Conservation (phyloP, 441 rosid genomes). For the Bocquillonia castaneifolia region DNA sequence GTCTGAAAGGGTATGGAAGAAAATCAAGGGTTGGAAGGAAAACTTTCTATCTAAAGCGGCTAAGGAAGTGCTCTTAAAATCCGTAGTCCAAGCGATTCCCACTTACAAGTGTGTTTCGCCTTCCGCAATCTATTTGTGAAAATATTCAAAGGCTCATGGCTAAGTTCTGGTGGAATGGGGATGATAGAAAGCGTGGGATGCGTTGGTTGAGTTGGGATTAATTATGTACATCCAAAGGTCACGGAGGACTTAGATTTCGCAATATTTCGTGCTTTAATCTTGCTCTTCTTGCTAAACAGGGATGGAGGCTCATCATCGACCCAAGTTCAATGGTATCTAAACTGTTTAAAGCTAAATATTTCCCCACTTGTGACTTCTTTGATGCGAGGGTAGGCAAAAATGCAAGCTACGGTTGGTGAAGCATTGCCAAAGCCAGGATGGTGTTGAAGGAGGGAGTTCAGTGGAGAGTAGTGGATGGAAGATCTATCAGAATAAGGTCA, state of each 20-base stretch:
- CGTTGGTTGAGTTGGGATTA: background rate
- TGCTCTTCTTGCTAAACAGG: background rate
- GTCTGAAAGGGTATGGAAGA: background rate
- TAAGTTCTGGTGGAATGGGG: background rate
- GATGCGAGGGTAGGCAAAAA: too few relatives aligned
- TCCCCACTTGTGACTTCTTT: background rate
- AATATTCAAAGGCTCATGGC: background rate
- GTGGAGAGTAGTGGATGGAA: too few relatives aligned
- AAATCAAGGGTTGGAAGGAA: background rate
- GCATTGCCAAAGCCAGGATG: too few relatives aligned
- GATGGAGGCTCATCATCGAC: background rate
- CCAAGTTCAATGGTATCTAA: background rate
- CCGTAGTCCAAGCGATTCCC: background rate
- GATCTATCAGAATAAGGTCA: too few relatives aligned
- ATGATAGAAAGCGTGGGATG: background rate
- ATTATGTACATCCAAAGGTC: too few relatives aligned
- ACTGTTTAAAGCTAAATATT: background rate
- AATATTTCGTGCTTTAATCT: too few relatives aligned
- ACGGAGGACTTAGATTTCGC: background rate
- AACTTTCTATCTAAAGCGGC: background rate
- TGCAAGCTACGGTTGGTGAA: too few relatives aligned
- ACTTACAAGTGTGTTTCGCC: background rate
- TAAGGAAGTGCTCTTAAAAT: background rate
- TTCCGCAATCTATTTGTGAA: background rate
- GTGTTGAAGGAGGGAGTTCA: too few relatives aligned